Percentiles rank a stretch among this genome's conserved stretches.
phyloP scores from a whole-genome alignment of 73 alveolate species.

The Paramecium pentaurelia region DNA sequence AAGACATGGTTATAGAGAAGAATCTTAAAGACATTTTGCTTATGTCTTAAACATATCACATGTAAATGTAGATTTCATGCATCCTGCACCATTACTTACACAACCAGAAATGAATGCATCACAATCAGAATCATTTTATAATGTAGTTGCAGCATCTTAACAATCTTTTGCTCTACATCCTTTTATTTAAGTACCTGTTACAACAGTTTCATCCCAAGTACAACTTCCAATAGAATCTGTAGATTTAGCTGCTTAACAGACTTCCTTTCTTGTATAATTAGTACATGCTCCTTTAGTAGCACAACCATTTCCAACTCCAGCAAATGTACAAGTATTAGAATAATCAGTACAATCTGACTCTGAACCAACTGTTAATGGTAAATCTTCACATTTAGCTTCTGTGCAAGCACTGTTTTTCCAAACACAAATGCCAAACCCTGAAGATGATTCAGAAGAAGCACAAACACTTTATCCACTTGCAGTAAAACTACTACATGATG shows the following conservation, averaged over 20 bases:
- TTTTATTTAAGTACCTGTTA: neutral
- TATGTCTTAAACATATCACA: neutral
- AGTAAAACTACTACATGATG: neutral
- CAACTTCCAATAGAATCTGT: neutral
- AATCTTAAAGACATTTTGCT: neutral
- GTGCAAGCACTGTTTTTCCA: constrained; percentile 25
- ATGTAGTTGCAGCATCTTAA: neutral
- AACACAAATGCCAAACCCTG: neutral
- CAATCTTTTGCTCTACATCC: constrained; percentile 27
- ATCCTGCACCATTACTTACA: constrained; percentile 27
- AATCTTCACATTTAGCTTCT: neutral
- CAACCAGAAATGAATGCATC: constrained; percentile 32
- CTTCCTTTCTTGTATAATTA: neutral
- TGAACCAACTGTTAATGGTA: neutral
- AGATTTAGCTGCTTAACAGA: neutral
- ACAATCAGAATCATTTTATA: neutral
- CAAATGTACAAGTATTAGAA: neutral
- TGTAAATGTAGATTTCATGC: neutral
- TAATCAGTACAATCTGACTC: neutral
- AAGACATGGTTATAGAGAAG: neutral
- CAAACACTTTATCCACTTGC: constrained; percentile 2
- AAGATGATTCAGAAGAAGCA: neutral
- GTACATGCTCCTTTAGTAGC: constrained; percentile 28
- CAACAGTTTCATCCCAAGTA: neutral
- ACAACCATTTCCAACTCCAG: constrained; percentile 32